Conservation (phyloP, 2,329 filamentous ascomycete genomes). For the Pseudogymnoascus sp. region DNA sequence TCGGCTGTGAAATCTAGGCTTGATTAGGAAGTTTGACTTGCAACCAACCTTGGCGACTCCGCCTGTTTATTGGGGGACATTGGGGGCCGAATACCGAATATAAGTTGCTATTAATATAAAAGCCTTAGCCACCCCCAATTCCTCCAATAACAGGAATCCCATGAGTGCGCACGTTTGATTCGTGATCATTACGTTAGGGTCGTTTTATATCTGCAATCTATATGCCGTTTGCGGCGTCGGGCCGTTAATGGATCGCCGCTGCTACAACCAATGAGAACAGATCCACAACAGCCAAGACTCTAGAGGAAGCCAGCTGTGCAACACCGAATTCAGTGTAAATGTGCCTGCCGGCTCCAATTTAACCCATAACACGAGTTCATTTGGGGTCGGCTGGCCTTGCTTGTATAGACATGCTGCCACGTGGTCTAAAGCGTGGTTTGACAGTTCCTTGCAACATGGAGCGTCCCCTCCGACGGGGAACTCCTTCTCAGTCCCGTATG, state of each 20-base stretch:
- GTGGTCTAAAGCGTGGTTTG: neutral
- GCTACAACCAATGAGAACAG: neutral
- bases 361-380: neutral
- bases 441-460: no score
- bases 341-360: neutral
- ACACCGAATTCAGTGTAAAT: neutral
- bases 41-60: neutral
- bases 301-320: neutral
- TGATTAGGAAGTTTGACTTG: neutral
- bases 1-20: neutral
- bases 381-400: neutral
- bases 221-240: neutral
- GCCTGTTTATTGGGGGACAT: neutral
- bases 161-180: neutral
- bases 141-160: neutral
- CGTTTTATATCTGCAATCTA: neutral
- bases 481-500: neutral
- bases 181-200: neutral
- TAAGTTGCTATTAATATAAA: neutral
- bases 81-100: neutral
- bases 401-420: neutral
- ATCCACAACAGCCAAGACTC: neutral
- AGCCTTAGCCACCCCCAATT: neutral
- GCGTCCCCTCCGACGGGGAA: no score
- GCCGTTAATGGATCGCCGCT: neutral